Evolutionary conservation across 2,329 filamentous ascomycete genomes (phyloP).

Genomic region (Epichloe baconii): DNA sequence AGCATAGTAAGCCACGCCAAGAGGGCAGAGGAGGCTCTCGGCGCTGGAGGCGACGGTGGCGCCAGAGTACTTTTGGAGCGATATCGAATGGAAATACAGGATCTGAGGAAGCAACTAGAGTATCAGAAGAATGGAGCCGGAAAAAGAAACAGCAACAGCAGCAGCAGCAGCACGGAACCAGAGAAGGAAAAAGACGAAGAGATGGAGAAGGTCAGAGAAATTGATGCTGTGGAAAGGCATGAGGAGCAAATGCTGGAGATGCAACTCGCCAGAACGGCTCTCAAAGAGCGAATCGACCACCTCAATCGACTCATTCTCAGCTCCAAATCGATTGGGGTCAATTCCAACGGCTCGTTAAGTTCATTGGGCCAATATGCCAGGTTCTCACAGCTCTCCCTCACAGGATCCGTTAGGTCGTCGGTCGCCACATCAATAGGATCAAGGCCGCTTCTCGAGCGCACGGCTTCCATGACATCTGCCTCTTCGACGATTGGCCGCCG

Average conservation of each 20-base stretch:
- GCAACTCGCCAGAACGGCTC: conserved; percentile 85
- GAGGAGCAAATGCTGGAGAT: conserved; percentile 98
- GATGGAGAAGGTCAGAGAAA: conserved; percentile 60
- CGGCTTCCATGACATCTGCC: conserved; percentile 53
- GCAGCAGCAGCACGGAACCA: conserved; percentile 37
- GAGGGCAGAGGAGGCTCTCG: conserved; percentile 78
- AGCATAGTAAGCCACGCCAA: conserved; percentile 96
- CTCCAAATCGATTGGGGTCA: conserved; percentile 91
- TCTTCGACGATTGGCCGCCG: conserved; percentile 45
- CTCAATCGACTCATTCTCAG: conserved; percentile 89
- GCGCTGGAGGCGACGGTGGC: conserved; percentile 67
- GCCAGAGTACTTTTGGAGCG: conserved; percentile 80
- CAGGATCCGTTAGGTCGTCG: conserved; percentile 54
- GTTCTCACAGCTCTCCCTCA: conserved; percentile 43
- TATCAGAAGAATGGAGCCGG: conserved; percentile 50
- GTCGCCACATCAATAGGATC: conserved; percentile 48
- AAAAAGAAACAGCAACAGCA: conserved; percentile 28
- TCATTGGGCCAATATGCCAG: conserved; percentile 50
- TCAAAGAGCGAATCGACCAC: conserved; percentile 96
- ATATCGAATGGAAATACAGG: conserved; percentile 84
- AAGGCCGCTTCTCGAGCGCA: conserved; percentile 43
- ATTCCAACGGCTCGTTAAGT: conserved; percentile 59
- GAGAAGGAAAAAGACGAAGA: conserved; percentile 51
- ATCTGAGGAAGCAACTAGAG: conserved; percentile 70
- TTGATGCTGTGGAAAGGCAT: conserved; percentile 73